These are phyloP conservation scores for Luvunga scandens DNA, from an alignment of 345 rosid species.

Conservation along the genomic window DNA sequence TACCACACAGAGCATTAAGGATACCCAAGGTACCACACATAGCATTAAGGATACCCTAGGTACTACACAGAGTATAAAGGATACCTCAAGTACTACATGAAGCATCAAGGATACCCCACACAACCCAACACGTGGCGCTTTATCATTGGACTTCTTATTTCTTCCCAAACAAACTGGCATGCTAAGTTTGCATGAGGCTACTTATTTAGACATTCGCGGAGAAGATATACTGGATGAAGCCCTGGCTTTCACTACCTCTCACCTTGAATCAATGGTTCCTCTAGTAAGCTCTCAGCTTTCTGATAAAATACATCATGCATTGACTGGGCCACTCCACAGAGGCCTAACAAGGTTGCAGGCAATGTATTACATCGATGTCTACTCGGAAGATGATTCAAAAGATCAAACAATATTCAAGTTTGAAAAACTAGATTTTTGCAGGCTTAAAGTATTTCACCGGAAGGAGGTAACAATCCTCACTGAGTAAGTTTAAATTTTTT, in stretches of 20 bases:
- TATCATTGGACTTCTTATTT: no score
- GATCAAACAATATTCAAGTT: not conserved
- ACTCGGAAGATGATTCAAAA: constrained; percentile 7
- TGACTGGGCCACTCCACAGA: constrained; percentile 9
- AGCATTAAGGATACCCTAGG: no score
- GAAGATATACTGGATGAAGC: constrained; percentile 23
- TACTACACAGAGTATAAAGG: no score
- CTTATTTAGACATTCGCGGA: constrained; percentile 8
- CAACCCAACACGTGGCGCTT: no score
- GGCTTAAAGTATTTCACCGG: not conserved
- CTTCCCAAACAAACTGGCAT: no score
- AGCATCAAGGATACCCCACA: no score
- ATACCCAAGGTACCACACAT: no score
- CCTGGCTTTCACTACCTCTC: constrained; percentile 8
- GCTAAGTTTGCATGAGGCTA: constrained; percentile 15
- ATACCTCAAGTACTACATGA: no score
- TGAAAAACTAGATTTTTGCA: constrained; percentile 30
- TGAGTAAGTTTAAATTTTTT: not conserved
- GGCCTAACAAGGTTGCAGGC: constrained; percentile 17
- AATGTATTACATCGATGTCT: constrained; percentile 18
- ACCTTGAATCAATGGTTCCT: constrained; percentile 1
- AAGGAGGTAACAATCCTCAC: constrained; percentile 12
- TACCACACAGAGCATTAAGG: no score
- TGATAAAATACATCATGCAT: not conserved
- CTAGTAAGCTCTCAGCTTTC: not conserved